These are phyloP conservation scores for Silybum marianum DNA, from an alignment of 129 eudicot species.

Conservation along the genomic window DNA sequence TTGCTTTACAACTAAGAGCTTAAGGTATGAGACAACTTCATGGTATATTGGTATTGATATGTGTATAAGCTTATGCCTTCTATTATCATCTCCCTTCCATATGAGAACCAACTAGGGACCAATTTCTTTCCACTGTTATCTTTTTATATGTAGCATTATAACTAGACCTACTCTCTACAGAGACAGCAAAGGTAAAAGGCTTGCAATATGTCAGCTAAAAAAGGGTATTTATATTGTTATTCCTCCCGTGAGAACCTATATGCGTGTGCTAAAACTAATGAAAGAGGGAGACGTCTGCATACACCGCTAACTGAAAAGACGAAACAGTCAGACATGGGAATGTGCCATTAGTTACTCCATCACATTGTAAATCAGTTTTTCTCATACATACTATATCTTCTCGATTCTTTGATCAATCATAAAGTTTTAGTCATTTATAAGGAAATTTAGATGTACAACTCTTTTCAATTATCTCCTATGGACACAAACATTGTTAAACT, in stretches of 20 bases:
- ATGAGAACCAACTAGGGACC: slow-evolving; percentile 18
- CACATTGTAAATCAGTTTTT: background rate
- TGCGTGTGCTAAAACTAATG: too few species aligned
- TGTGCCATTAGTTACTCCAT: too few species aligned
- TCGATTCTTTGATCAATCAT: slow-evolving; percentile 1
- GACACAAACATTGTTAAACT: slow-evolving; percentile 6
- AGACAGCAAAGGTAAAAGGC: background rate
- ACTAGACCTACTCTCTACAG: background rate
- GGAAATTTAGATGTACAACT: slow-evolving; percentile 10
- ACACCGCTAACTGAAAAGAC: too few species aligned
- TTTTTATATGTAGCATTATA: background rate
- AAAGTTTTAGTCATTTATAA: background rate
- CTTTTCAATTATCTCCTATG: background rate
- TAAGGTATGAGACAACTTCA: background rate
- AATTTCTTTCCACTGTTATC: background rate
- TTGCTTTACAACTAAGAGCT: background rate
- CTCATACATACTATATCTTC: slow-evolving; percentile 15
- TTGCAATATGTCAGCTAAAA: slow-evolving; percentile 1
- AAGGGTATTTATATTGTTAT: too few species aligned
- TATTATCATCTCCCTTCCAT: background rate
- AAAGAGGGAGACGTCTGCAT: too few species aligned
- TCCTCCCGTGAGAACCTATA: too few species aligned
- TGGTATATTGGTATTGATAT: background rate
- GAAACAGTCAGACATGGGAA: too few species aligned
- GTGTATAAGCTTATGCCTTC: slow-evolving; percentile 7